Base-by-base conservation (phyloP, 2,329 filamentous ascomycete species). In the Talaromyces marneffei region DNA sequence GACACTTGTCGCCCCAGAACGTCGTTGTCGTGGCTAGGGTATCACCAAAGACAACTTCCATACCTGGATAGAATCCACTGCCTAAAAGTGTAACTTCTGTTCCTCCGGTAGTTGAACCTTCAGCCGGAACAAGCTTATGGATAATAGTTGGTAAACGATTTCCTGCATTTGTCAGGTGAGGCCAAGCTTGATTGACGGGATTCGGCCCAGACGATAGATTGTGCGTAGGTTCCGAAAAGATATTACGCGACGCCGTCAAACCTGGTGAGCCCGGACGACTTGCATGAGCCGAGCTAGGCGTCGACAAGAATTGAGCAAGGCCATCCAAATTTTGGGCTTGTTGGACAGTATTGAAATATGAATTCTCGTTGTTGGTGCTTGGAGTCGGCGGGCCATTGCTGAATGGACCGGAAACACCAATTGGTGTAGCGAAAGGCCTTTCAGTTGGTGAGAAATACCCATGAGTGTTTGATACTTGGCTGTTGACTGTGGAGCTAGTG, bases 11-110 rank as follows among this genome's bases (percentile, higher is more conserved):
- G 48, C 89, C 88, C 89, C 89, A 93, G 71, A 85, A 94, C 0
- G 89, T 91, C 1, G 90, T 92, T 0, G 88, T 90, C 0, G 88
- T 85, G 18, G 86, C 85, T 52, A 83, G 77, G 16, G 79, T 80
- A 64, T 88, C 85, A 20, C 92, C 92, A 72, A 97, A 97, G 75
- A 92, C 89, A 59, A 96, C 90, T 64, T 92, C 89, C 64, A 95
- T 82, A 1, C 86, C 86, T 74, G 89, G 87, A 65, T 86, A 87
- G 72, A 96, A 96, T 14, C 87, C 86, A 65, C 87, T 89, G 18
- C 92, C 92, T 8, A 96, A 80, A 60, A 94, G 84, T 0, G 90
- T 93, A 2, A 96, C 91, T 72, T 97, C 92, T 57, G 91, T 92
- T 44, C 92, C 92, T 62, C 92, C 92, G 37, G 85, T 85, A 62